phyloP scores from a whole-genome alignment of 441 rosid species.

The Pelargonium citronellum region DNA sequence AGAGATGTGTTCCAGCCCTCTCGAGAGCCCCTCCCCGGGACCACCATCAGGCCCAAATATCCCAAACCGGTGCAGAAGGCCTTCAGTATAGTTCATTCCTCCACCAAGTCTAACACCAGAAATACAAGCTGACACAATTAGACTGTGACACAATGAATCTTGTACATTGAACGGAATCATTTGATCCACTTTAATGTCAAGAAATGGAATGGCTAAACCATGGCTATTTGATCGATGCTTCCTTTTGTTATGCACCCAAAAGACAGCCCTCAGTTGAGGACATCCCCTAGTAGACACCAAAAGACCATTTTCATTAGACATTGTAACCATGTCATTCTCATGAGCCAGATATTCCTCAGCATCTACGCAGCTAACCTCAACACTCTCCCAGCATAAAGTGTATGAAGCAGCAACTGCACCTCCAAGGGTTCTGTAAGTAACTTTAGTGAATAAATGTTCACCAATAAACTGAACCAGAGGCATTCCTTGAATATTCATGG shows the following conservation, averaged over 20 bases:
- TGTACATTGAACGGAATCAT: conserved; percentile 78
- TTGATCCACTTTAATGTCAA: conserved; percentile 64
- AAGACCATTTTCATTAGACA: conserved; percentile 35
- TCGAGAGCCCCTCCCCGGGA: conserved; percentile 79
- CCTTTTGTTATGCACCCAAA: conserved; percentile 71
- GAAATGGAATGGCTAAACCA: conserved; percentile 45
- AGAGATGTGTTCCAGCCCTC: conserved; percentile 71
- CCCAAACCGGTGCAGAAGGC: conserved; percentile 53
- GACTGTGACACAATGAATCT: conserved; percentile 79
- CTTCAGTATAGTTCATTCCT: conserved; percentile 72
- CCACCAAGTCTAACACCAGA: conserved; percentile 86
- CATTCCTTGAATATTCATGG: conserved; percentile 47
- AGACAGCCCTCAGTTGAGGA: conserved; percentile 67
- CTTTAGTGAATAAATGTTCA: conserved; percentile 66
- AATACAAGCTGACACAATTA: conserved; percentile 66
- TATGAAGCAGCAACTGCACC: conserved; percentile 94
- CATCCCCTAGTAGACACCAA: conserved; percentile 34
- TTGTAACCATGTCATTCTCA: conserved; percentile 29
- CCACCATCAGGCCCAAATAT: conserved; percentile 85
- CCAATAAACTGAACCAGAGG: conserved; percentile 89
- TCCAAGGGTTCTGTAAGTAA: conserved; percentile 89
- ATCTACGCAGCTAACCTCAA: conserved; percentile 82
- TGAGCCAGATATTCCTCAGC: conserved; percentile 41
- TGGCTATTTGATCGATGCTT: conserved; percentile 41
- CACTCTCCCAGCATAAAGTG: conserved; percentile 61